Evolutionary conservation across 306 rosid species (phyloP).

Genomic region (Begonia peltatifolia): DNA sequence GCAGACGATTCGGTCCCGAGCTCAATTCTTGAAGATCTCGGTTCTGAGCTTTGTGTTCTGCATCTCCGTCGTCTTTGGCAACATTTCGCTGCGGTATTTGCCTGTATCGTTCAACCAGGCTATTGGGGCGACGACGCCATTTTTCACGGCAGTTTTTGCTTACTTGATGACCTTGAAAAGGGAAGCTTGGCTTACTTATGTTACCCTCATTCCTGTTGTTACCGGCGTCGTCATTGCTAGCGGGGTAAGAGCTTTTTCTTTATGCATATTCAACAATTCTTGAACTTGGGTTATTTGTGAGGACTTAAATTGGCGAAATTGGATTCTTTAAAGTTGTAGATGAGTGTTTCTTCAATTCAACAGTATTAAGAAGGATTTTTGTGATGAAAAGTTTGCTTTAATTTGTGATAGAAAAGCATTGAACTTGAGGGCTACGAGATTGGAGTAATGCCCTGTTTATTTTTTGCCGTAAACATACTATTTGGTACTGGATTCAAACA

Average conservation of each 20-base stretch:
- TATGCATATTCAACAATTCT: background rate
- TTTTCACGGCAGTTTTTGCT: slow-evolving; percentile 16
- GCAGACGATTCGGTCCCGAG: slow-evolving; percentile 13
- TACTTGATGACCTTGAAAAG: slow-evolving; percentile 9
- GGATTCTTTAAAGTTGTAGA: too few species aligned
- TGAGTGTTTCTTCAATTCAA: too few species aligned
- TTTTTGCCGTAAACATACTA: too few species aligned
- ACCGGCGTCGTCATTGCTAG: slow-evolving; percentile 17
- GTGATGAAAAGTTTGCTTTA: too few species aligned
- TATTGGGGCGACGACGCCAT: slow-evolving; percentile 14
- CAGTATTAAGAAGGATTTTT: too few species aligned
- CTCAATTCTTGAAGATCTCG: slow-evolving; percentile 12
- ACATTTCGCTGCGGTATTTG: slow-evolving; percentile 14
- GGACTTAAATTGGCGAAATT: too few species aligned
- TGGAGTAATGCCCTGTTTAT: too few species aligned
- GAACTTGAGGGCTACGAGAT: too few species aligned
- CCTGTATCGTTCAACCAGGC: slow-evolving; percentile 22
- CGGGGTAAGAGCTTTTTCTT: slow-evolving; percentile 6
- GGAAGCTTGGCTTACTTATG: slow-evolving; percentile 13
- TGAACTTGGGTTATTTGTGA: too few species aligned
- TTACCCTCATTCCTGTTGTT: slow-evolving; percentile 14
- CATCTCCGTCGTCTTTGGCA: slow-evolving; percentile 19
- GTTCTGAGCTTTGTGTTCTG: slow-evolving; percentile 14
- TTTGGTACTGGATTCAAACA: too few species aligned
- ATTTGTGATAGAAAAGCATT: too few species aligned